Percentiles rank a stretch among this genome's conserved stretches.
These are phyloP conservation scores for Trichoderma cornu-damae DNA, from an alignment of 2,329 filamentous ascomycete genomes.

Conservation along the genomic window DNA sequence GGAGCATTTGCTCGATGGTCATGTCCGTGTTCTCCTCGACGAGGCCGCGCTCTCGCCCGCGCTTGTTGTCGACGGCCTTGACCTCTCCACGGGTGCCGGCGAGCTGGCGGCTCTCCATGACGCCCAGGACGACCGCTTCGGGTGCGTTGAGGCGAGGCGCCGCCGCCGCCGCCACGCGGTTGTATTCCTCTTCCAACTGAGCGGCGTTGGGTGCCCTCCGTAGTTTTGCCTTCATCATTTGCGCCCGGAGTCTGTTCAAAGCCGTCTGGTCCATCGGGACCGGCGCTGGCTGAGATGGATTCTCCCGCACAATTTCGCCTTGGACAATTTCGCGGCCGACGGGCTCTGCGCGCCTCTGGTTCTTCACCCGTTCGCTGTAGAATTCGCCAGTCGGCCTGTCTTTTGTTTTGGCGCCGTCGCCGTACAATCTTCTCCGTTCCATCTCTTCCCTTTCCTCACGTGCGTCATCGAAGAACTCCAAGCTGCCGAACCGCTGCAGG, in stretches of 20 bases:
- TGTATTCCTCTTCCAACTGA: slow-evolving; percentile 78
- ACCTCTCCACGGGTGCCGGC: slow-evolving; percentile 70
- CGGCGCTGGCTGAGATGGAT: slow-evolving; percentile 30
- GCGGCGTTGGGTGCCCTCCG: slow-evolving; percentile 69
- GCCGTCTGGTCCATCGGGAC: slow-evolving; percentile 66
- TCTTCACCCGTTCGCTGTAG: slow-evolving; percentile 67
- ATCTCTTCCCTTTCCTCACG: slow-evolving; percentile 90
- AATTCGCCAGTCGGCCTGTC: slow-evolving; percentile 85
- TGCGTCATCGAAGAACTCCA: slow-evolving; percentile 85
- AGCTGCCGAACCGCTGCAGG: slow-evolving; percentile 70
- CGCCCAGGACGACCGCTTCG: slow-evolving; percentile 64
- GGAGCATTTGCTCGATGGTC: slow-evolving; percentile 93
- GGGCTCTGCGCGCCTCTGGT: slow-evolving; percentile 38
- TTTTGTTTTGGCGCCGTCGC: slow-evolving; percentile 76
- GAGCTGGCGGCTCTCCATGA: slow-evolving; percentile 85
- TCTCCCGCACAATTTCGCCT: slow-evolving; percentile 54
- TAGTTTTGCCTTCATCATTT: slow-evolving; percentile 93
- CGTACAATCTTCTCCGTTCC: slow-evolving; percentile 76
- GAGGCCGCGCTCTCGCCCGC: slow-evolving; percentile 75
- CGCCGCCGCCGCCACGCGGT: slow-evolving; percentile 62
- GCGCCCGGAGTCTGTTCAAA: slow-evolving; percentile 84
- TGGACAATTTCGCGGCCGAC: slow-evolving; percentile 40
- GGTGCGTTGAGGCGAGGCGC: slow-evolving; percentile 55
- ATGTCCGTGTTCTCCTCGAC: slow-evolving; percentile 94
- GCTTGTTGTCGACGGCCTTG: slow-evolving; percentile 69